These are phyloP conservation scores for Teratosphaeria pseudoeucalypti DNA, from an alignment of 2,329 filamentous ascomycete genomes.

Conservation along the genomic window DNA sequence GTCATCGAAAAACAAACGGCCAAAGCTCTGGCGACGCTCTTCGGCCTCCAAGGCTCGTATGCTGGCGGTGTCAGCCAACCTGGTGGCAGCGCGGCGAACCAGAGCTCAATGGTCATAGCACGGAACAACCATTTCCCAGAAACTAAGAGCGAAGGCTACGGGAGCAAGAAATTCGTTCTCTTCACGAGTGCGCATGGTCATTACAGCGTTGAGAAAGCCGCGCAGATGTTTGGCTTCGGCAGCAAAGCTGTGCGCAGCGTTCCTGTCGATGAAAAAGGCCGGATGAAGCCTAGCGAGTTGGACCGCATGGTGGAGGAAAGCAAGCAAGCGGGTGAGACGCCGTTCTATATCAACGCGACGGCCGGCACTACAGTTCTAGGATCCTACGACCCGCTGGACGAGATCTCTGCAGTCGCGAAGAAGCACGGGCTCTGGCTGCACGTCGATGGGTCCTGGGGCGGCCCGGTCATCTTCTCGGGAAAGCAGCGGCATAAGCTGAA, in stretches of 20 bases:
- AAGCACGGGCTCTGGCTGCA: slow-evolving; percentile 77
- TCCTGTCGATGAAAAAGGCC: slow-evolving; percentile 59
- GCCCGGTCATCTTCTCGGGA: slow-evolving; percentile 66
- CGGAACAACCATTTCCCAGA: slow-evolving; percentile 75
- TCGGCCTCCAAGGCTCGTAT: slow-evolving; percentile 60
- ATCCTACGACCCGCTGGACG: slow-evolving; percentile 70
- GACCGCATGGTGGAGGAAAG: slow-evolving; percentile 52
- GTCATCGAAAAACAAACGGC: slow-evolving; percentile 79
- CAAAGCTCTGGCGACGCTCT: slow-evolving; percentile 60
- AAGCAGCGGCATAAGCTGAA: slow-evolving; percentile 52
- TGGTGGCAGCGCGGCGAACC: slow-evolving; percentile 76
- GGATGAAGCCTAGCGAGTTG: slow-evolving; percentile 60
- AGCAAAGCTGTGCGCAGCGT: slow-evolving; percentile 62
- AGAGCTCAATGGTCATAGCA: slow-evolving; percentile 75
- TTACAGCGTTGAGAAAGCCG: slow-evolving; percentile 90
- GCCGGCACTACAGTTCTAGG: slow-evolving; percentile 90
- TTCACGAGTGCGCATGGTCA: slow-evolving; percentile 88
- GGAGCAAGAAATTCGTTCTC: slow-evolving; percentile 56
- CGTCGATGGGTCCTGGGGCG: slow-evolving; percentile 87
- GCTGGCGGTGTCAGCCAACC: slow-evolving; percentile 65
- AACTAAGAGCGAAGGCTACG: slow-evolving; percentile 65
- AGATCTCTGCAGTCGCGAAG: slow-evolving; percentile 60
- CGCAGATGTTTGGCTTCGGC: slow-evolving; percentile 81
- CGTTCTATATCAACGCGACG: slow-evolving; percentile 91
- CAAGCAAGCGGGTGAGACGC: slow-evolving; percentile 59